Base-by-base conservation (phyloP, 2,329 filamentous ascomycete genomes). In the Lithohypha guttulata region DNA sequence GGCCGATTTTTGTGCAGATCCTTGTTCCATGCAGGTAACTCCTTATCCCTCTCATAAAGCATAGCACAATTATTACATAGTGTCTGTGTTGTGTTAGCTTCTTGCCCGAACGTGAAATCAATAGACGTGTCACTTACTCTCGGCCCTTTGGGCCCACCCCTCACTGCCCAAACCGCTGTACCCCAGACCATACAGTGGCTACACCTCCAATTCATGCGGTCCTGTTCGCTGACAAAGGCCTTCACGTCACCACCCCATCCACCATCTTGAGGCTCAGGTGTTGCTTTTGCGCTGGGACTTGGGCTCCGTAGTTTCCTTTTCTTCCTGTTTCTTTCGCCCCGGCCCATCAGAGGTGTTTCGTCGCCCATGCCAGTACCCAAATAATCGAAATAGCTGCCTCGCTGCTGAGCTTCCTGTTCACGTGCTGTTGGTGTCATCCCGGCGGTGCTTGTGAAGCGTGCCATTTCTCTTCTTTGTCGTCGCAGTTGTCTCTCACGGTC, bases 11-110 rank as follows among this genome's bases (percentile, higher is more conserved):
- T 58, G 55, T 86, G 84, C 32, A 89, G 66, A 44, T 79, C 74
- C 55, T 77, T 77, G 2, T 77, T 77, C 79, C 80, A 86, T 19
- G 77, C 75, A 6, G 89, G 87, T 1, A 94, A 70, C 48, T 79
- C 79, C 61, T 84, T 81, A 60, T 93, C 84, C 39, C 85, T 79
- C 62, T 95, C 89, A 58, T 83, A 95, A 14, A 89, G 64, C 51
- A 87, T 79, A 41, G 86, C 89, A 58, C 89, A 96, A 58, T 93
- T 95, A 61, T 87, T 83, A 65, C 89, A 96, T 3, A 96, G 75
- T 20, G 84, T 81, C 83, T 87, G 50, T 41, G 13, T 34, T 18
- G n/a, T 27, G 20, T 43, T 43, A 45, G 39, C 31, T 13, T 8
- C 19, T 18, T 28, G 14, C 13, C 20, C 19, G n/a, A n/a, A n/a